Percentiles rank a stretch among this genome's conserved stretches.
Conservation (phyloP, 164 flowering plant species). For the Kalanchoe fedtschenkoi region DNA sequence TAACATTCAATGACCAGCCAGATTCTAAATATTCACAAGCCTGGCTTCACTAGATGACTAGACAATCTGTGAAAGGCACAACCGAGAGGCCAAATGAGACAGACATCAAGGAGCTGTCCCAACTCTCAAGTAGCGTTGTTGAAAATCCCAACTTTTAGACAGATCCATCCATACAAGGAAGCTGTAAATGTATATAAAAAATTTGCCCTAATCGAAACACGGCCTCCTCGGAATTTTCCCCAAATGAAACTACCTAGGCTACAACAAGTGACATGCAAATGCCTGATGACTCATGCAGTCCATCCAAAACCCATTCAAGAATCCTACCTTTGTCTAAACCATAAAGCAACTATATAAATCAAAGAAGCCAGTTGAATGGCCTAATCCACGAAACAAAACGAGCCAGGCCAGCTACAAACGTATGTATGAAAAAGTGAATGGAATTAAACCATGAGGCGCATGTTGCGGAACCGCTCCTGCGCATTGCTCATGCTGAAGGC, state of each 20-base stretch:
- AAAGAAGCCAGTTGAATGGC: no score
- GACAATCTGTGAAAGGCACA: no score
- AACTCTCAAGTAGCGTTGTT: not conserved
- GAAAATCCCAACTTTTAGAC: not conserved
- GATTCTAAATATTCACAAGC: not conserved
- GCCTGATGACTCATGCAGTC: no score
- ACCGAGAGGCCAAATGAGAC: not conserved
- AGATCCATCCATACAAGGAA: not conserved
- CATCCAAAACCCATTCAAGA: no score
- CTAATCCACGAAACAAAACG: not conserved
- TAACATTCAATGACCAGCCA: not conserved
- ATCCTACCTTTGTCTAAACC: no score
- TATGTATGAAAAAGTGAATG: not conserved
- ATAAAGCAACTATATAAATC: no score
- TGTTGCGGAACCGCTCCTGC: conserved; percentile 80
- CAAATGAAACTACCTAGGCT: no score
- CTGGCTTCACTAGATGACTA: no score
- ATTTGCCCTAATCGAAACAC: no score
- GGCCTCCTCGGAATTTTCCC: no score
- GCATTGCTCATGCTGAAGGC: conserved; percentile 81
- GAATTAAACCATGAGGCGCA: conserved; percentile 51
- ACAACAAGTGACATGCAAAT: no score
- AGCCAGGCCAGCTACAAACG: not conserved
- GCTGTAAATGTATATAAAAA: not conserved
- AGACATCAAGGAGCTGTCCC: not conserved